phyloP scores from a whole-genome alignment of 352 stramenopile genomes.

The Aphanomyces stellatus region DNA sequence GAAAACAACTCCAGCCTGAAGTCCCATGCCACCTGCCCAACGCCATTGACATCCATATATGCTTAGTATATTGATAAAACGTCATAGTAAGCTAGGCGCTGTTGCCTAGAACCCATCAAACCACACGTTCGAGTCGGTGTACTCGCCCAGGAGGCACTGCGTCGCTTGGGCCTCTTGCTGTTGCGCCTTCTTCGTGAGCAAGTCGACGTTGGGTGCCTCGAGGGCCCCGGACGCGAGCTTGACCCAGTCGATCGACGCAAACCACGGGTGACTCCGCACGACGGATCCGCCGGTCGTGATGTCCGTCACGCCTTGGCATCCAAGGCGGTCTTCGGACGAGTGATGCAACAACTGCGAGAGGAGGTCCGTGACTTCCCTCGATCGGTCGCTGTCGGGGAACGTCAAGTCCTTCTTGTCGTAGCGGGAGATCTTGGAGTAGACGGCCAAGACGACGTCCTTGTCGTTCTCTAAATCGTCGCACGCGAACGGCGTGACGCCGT shows the following conservation, averaged over 20 bases:
- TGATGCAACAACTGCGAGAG: conserved; percentile 63
- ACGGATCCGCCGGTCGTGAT: conserved; percentile 70
- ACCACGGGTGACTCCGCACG: conserved; percentile 75
- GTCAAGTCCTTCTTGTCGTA: conserved; percentile 50
- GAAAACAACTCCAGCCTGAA: too few relatives aligned
- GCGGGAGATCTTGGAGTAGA: conserved; percentile 81
- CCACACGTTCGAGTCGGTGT: conserved; percentile 7
- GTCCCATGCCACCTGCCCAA: too few relatives aligned
- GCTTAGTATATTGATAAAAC: not conserved
- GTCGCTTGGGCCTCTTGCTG: not conserved
- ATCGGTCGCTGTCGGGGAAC: conserved; percentile 43
- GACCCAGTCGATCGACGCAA: conserved; percentile 68
- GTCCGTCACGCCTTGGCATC: conserved; percentile 63
- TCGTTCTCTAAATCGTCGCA: conserved; percentile 56
- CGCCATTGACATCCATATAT: too few relatives aligned
- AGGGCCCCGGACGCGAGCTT: conserved; percentile 29
- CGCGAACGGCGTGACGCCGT: conserved; percentile 76
- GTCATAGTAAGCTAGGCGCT: not conserved
- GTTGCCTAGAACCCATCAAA: conserved; percentile 19
- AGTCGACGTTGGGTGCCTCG: not conserved
- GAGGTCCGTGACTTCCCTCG: conserved; percentile 42
- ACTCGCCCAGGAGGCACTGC: not conserved
- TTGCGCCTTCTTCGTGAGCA: not conserved
- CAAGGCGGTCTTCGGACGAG: conserved; percentile 53
- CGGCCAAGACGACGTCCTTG: conserved; percentile 74